A percentile compares a stretch with the other conserved stretches of the same genome.
phyloP scores from a whole-genome alignment of 192 early-diverging fungal species.

The Coemansia sp. region DNA sequence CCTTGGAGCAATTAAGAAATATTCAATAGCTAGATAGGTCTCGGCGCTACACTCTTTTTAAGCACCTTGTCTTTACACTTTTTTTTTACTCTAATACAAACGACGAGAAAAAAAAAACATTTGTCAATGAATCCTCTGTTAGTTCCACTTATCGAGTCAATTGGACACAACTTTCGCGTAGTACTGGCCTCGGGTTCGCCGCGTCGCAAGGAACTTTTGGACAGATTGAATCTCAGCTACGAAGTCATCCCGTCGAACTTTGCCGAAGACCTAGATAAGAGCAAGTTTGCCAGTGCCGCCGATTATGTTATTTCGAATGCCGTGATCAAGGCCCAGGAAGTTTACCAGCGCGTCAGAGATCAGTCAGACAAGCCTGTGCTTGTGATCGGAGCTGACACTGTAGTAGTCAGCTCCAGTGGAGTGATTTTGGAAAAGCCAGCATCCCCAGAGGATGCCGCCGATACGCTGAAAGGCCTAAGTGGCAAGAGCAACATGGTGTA shows the following conservation, averaged over 20 bases:
- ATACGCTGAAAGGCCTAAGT: constrained; percentile 65
- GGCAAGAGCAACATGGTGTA: constrained; percentile 70
- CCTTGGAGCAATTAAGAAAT: neutral
- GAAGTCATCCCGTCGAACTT: constrained; percentile 72
- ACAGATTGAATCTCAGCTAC: constrained; percentile 60
- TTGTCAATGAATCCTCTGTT: neutral
- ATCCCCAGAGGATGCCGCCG: constrained; percentile 61
- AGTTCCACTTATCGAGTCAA: constrained; percentile 27
- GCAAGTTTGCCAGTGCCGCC: constrained; percentile 57
- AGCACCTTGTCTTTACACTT: neutral
- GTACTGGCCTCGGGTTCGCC: constrained; percentile 83
- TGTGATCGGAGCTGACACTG: constrained; percentile 85
- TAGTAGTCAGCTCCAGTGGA: constrained; percentile 65
- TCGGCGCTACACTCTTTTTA: neutral
- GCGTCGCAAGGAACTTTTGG: constrained; percentile 76
- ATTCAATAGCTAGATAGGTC: neutral
- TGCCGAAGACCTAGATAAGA: constrained; percentile 79
- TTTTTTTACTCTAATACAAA: neutral
- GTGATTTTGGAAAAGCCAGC: constrained; percentile 85
- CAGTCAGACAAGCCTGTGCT: constrained; percentile 58
- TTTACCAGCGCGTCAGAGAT: constrained; percentile 60
- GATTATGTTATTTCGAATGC: constrained; percentile 80
- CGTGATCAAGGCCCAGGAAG: constrained; percentile 69
- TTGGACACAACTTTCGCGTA: constrained; percentile 53
- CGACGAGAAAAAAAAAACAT: neutral